A percentile compares a stretch with the other conserved stretches of the same genome.
These are phyloP conservation scores for Austroboletus niveus DNA, from an alignment of 1,284 basidiomycete genomes.

Conservation along the genomic window DNA sequence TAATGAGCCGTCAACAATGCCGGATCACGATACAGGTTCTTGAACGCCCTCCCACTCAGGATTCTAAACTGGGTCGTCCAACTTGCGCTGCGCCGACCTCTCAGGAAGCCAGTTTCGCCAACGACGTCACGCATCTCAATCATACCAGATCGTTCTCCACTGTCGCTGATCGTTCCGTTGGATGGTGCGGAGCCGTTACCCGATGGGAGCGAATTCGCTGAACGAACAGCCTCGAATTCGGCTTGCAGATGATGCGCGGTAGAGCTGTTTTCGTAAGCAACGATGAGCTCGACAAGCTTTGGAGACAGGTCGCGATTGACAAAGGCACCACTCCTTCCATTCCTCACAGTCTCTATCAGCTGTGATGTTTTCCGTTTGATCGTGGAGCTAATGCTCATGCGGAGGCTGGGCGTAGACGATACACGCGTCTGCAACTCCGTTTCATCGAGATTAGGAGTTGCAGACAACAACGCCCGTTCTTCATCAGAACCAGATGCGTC, in stretches of 20 bases:
- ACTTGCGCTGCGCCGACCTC: conserved; percentile 81
- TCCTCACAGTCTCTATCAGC: conserved; percentile 66
- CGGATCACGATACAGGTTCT: conserved; percentile 95
- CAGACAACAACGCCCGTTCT: conserved; percentile 49
- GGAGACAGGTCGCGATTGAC: conserved; percentile 50
- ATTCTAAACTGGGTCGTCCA: conserved; percentile 91
- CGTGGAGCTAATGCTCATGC: conserved; percentile 47
- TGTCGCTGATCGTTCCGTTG: conserved; percentile 20
- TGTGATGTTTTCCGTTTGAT: conserved; percentile 78
- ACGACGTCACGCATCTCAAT: conserved; percentile 61
- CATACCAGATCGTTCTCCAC: conserved; percentile 31
- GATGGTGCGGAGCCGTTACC: conserved; percentile 19
- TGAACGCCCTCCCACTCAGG: conserved; percentile 94
- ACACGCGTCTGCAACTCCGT: conserved; percentile 51
- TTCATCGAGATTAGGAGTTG: conserved; percentile 42
- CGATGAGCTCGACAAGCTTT: conserved; percentile 73
- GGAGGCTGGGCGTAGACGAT: conserved; percentile 24
- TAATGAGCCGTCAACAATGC: conserved; percentile 92
- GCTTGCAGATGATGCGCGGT: conserved; percentile 61
- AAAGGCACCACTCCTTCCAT: conserved; percentile 35
- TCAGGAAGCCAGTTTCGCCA: conserved; percentile 63
- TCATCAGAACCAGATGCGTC: conserved; percentile 54
- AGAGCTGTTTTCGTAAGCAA: conserved; percentile 67
- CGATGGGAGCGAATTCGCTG: conserved; percentile 15
- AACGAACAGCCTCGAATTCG: conserved; percentile 58